phyloP scores from a whole-genome alignment of 2,329 filamentous ascomycete genomes.

The Tolypocladium ophioglossoides region DNA sequence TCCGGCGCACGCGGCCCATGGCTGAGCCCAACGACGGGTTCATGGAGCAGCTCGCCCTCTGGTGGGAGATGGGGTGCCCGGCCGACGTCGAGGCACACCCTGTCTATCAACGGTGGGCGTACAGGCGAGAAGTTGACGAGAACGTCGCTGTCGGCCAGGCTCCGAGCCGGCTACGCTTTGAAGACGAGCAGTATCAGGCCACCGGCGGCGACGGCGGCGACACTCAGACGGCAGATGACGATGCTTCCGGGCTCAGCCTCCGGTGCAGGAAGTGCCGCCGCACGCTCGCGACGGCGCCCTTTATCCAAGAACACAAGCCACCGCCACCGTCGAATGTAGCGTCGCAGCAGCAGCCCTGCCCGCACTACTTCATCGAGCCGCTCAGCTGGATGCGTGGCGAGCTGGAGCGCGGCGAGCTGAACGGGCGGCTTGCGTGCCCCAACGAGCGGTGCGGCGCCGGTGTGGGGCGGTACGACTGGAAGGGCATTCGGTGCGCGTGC shows the following conservation, averaged over 20 bases:
- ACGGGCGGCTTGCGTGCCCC: constrained; percentile 78
- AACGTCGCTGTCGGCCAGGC: constrained; percentile 63
- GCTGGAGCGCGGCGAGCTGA: constrained; percentile 70
- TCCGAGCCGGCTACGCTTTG: constrained; percentile 74
- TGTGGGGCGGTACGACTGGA: constrained; percentile 92
- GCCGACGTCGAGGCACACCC: constrained; percentile 54
- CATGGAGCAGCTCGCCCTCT: constrained; percentile 78
- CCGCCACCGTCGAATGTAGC: neutral
- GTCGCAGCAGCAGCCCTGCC: constrained; percentile 37
- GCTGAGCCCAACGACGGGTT: constrained; percentile 89
- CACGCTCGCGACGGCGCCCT: constrained; percentile 43
- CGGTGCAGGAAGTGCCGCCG: constrained; percentile 87
- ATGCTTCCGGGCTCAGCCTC: constrained; percentile 29
- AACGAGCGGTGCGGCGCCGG: constrained; percentile 67
- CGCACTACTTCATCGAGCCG: constrained; percentile 85
- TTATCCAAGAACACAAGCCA: constrained; percentile 52
- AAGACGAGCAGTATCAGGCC: constrained; percentile 50
- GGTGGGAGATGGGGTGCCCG: constrained; percentile 78
- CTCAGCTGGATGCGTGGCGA: constrained; percentile 88
- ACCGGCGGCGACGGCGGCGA: neutral
- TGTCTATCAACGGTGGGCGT: constrained; percentile 65
- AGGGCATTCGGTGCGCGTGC: constrained; percentile 87
- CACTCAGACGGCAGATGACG: neutral
- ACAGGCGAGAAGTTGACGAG: constrained; percentile 43
- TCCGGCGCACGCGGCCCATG: constrained; percentile 61